phyloP scores from a whole-genome alignment of 2,329 filamentous ascomycete species.

The Claviceps purpurea region DNA sequence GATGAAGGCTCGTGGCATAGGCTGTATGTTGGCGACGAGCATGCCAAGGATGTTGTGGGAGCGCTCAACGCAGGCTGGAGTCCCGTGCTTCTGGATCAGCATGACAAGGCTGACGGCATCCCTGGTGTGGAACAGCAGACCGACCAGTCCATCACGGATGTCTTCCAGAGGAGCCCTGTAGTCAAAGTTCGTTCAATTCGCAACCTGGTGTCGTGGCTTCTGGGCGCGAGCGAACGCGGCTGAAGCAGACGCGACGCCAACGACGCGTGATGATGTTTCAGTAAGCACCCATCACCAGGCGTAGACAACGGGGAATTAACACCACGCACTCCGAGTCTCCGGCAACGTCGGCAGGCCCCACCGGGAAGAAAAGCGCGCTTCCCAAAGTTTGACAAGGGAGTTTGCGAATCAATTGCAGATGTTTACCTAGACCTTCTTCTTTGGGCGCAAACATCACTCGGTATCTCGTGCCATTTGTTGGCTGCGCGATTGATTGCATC shows the following conservation, averaged over 20 bases:
- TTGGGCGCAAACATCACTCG: too few relatives aligned
- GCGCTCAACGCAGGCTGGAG: conserved; percentile 20
- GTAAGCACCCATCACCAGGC: too few relatives aligned
- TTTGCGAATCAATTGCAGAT: too few relatives aligned
- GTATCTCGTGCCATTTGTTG: too few relatives aligned
- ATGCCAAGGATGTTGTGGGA: conserved; percentile 35
- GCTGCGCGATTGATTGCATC: background rate
- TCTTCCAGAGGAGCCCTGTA: conserved; percentile 6
- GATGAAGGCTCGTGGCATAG: conserved; percentile 20
- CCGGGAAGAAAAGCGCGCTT: too few relatives aligned
- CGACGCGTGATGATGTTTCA: too few relatives aligned
- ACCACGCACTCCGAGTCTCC: too few relatives aligned
- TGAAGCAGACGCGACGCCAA: background rate
- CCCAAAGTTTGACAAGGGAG: too few relatives aligned
- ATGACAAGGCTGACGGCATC: conserved; percentile 1
- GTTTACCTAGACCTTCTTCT: too few relatives aligned
- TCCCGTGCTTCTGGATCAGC: conserved; percentile 11
- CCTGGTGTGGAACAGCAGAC: conserved; percentile 7
- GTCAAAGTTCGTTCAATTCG: conserved; percentile 10
- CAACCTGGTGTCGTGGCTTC: conserved; percentile 7
- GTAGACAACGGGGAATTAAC: too few relatives aligned
- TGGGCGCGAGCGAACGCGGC: background rate
- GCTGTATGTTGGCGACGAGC: conserved; percentile 41
- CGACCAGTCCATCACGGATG: conserved; percentile 2
- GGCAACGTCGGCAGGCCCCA: too few relatives aligned